Base-by-base conservation (phyloP, 768 basidiomycete species). In the Rickenella mellea region DNA sequence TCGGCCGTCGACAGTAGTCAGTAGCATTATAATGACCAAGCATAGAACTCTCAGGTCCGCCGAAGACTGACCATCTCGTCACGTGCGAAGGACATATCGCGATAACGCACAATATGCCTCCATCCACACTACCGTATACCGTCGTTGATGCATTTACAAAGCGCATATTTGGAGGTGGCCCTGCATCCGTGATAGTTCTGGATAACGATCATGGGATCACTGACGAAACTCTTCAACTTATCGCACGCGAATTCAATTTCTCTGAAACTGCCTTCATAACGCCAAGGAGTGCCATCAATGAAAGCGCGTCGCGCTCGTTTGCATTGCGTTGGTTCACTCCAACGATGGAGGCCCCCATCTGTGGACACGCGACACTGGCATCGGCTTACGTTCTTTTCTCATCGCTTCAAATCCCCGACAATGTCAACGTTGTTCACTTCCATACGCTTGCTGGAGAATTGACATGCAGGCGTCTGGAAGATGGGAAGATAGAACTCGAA, bases 311-410 rank as follows among this genome's bases (percentile, higher is more conserved):
- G 6, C 41, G 39, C 0, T 12, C n/a, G 2, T 56, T 49, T 40
- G 46, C 45, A 19, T 44, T 62, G 22, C 42, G 58, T 3, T 62
- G 57, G 59, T 61, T 58, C 48, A 56, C 57, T 1, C 50, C 55
- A 2, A 19, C 21, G 12, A 28, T 40, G 7, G 59, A 61, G 44
- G 43, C 52, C 4, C 41, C 48, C 1, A 47, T 63, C 5, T 63
- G 61, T 40, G 62, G 62, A 12, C 62, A 63, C 42, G 62, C 55
- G 4, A 61, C 63, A 8, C 51, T 64, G 38, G 62, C 57, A 1
- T 45, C 56, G 0, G 55, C 61, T 1, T 40, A 52, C 17, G 46
- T 55, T 19, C 42, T 59, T 28, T 58, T 58, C 40, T 22, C 47
- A 21, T 19, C 26, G n/a, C 12, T 20, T 17, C 21, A 24, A 4